Evolutionary conservation across 148 eudicot species (phyloP).

Genomic region (Talinum fruticosum): DNA sequence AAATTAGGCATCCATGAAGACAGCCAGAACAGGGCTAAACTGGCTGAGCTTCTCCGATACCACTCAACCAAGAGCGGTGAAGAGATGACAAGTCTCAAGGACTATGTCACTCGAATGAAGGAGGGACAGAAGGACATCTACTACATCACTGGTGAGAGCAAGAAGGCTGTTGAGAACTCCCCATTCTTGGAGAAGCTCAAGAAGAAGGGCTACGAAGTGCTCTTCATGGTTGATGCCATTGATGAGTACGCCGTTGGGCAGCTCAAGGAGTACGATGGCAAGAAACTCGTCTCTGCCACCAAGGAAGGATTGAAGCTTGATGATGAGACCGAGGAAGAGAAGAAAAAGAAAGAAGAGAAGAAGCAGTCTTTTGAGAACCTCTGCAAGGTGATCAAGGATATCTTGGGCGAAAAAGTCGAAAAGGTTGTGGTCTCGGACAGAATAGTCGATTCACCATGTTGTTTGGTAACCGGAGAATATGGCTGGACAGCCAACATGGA

Average conservation of each 20-base stretch:
- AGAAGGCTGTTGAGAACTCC: conserved; percentile 89
- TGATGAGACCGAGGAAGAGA: conserved; percentile 81
- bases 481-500: conserved; percentile 97
- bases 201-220: conserved; percentile 82
- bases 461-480: conserved; percentile 85
- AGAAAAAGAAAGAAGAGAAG: conserved; percentile 71
- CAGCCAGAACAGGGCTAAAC: conserved; percentile 71
- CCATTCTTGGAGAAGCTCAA: conserved; percentile 84
- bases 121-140: conserved; percentile 89
- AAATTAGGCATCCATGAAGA: conserved; percentile 91
- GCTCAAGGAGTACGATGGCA: conserved; percentile 85
- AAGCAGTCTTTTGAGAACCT: conserved; percentile 76
- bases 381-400: conserved; percentile 85
- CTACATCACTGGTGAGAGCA: conserved; percentile 87
- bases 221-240: conserved; percentile 88
- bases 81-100: conserved; percentile 77
- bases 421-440: conserved; percentile 85
- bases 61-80: conserved; percentile 88
- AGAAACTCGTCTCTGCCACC: conserved; percentile 82
- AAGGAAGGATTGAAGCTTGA: conserved; percentile 85
- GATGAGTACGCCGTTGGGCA: conserved; percentile 96
- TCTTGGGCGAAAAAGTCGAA: conserved; percentile 76
- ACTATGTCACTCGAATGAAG: conserved; percentile 88
- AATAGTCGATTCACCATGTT: conserved; percentile 88
- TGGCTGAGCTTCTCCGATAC: conserved; percentile 76